Base-by-base conservation (phyloP, 1,284 basidiomycete species). In the Coniophora puteana region DNA sequence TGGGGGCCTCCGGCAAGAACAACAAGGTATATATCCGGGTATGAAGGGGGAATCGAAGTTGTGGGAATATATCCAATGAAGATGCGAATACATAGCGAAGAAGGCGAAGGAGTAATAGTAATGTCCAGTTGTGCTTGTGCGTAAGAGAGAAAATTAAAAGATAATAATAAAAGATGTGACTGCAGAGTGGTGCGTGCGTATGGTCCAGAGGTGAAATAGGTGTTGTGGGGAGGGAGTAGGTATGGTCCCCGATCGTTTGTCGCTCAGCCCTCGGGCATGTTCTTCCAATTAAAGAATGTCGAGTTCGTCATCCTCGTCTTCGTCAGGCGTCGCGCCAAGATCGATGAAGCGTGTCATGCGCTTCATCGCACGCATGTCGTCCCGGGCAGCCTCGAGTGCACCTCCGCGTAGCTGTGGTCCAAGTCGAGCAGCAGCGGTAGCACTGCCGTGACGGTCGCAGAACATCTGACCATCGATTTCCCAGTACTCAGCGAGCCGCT, bases 401-500 rank as follows among this genome's bases (percentile, higher is more conserved):
- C 62, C 39, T 21, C 38, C 38, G 25, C 50, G 49, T n/a, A 36
- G 40, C 47, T 47, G 56, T 26, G 44, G 37, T 14, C 41, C 21
- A 24, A 51, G 47, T 16, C 40, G 44, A 36, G 37, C 37, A 16
- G 48, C 45, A 10, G 49, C 54, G 40, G 46, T 51, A 22, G 62
- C 57, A 21, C 63, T 54, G 34, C 74, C 83, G 62, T 93, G 90
- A 39, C 71, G 65, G 63, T 93, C 89, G 58, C 91, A 93, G 41
- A 87, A 67, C 78, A 90, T 87, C 55, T 76, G 68, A 8, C 86
- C 84, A 39, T 84, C 86, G 11, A 91, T 72, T 58, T 93, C 90
- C 78, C 86, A 93, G 55, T 93, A 93, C 57, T 93, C 90, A 49
- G 72, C 72, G 43, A 89, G 63, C 48, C 65, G 63, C 58, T 78